Evolutionary conservation across 2,329 filamentous ascomycete species (phyloP), one percentile per base, ranked within the genome.

Genomic region (Cephalotrichum gorgonifer): DNA sequence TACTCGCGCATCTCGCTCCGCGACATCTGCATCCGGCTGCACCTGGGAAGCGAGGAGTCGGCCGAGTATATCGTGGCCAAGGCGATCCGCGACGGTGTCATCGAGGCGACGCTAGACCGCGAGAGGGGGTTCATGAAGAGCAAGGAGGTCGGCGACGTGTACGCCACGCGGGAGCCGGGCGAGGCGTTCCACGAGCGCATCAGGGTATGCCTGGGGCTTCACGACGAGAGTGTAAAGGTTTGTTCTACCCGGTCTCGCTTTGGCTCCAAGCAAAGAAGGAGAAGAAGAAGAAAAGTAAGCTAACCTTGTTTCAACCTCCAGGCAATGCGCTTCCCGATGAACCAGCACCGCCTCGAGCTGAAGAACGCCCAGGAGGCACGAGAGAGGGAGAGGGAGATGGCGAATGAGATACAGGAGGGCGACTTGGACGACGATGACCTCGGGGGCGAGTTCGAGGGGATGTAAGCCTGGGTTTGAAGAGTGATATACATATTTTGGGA

Each of bases 251-350:
- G n/a, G n/a, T n/a, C n/a, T 23, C 43, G 33, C 22, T 43, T 22
- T 26, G 2, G 9, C 25, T 11, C 2, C 11, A 12, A 14, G 9
- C n/a, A n/a, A 22, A 33, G 30, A 33, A 6, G n/a, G 25, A n/a
- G n/a, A 15, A 17, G 6, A 8, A 26, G 2, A 41, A 27, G 8
- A 35, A 25, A n/a, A 39, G 5, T 26, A 41, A 38, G 27, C 48
- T 50, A 42, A 50, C 31, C 30, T 28, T 14, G 2, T 22, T 38
- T 6, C 20, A 17, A 44, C 17, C 6, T 52, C 6, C 47, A 91
- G 87, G 91, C 93, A 25, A 98, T 98, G 93, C 83, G 93, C 49
- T 98, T 97, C 70, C 93, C 93, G 2, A 97, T 97, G 91, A 96
- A 98, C 73, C 93, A 97, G 68, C 93, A 98, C 69, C 82, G 93